phyloP scores from a whole-genome alignment of 768 basidiomycete genomes.

The Wakefieldia striispora region DNA sequence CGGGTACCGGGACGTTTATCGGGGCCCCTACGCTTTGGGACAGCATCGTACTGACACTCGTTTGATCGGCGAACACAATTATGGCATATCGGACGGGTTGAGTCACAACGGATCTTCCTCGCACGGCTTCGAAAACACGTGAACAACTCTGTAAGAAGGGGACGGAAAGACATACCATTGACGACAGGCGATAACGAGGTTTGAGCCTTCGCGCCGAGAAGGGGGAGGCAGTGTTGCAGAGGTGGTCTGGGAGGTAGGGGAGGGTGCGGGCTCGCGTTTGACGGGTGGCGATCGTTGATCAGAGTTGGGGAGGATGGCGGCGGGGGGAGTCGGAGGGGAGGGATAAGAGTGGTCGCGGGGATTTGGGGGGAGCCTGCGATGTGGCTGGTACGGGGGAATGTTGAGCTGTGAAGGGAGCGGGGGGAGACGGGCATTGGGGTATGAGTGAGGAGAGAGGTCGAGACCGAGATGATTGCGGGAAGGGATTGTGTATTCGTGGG shows the following conservation, averaged over 20 bases:
- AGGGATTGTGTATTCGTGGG: conserved; percentile 40
- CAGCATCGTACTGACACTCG: conserved; percentile 75
- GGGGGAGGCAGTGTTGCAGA: conserved; percentile 23
- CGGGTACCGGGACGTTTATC: conserved; percentile 85
- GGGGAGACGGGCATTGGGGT: conserved; percentile 42
- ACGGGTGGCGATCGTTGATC: conserved; percentile 34
- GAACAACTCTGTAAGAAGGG: conserved; percentile 24
- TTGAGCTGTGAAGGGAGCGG: conserved; percentile 28
- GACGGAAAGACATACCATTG: conserved; percentile 61
- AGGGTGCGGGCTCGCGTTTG: conserved; percentile 46
- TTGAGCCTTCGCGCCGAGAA: conserved; percentile 57
- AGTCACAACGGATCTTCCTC: conserved; percentile 86
- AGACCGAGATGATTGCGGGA: conserved; percentile 48
- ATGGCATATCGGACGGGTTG: conserved; percentile 75
- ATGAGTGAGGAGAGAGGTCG: conserved; percentile 41
- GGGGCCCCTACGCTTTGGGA: conserved; percentile 79
- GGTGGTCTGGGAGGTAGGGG: conserved; percentile 28
- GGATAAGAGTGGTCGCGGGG: conserved; percentile 38
- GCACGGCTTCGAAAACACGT: conserved; percentile 59
- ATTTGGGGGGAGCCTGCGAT: conserved; percentile 35
- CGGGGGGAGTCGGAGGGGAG: conserved; percentile 30
- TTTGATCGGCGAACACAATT: conserved; percentile 80
- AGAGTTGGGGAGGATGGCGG: conserved; percentile 19
- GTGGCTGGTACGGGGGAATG: conserved; percentile 20
- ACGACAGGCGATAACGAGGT: conserved; percentile 78